Conservation (phyloP, 768 basidiomycete species). For the Lactarius vividus region DNA sequence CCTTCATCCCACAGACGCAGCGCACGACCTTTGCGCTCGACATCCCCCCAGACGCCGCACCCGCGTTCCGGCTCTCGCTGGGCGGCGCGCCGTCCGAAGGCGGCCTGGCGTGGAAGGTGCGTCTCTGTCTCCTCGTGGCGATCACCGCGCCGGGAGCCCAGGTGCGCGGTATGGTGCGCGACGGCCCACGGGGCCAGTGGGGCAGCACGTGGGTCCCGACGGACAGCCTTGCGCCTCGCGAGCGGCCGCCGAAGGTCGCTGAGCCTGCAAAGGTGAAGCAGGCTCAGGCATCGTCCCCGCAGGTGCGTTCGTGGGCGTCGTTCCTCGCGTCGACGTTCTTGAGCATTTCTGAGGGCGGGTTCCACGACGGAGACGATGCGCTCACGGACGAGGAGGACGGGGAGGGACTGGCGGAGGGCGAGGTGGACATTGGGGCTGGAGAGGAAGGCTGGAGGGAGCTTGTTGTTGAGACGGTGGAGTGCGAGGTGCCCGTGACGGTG, state of each 20-base stretch:
- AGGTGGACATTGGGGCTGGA: slow-evolving; percentile 34
- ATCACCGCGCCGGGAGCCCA: slow-evolving; percentile 51
- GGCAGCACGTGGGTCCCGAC: slow-evolving; percentile 65
- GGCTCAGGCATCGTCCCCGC: slow-evolving; percentile 1
- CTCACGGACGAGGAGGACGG: slow-evolving; percentile 31
- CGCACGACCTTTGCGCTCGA: slow-evolving; percentile 87
- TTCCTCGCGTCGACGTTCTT: slow-evolving; percentile 42
- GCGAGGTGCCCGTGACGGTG: slow-evolving; percentile 85
- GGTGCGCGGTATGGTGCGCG: slow-evolving; percentile 51
- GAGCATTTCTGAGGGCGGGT: slow-evolving; percentile 44
- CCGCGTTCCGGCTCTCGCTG: slow-evolving; percentile 72
- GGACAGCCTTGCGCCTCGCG: slow-evolving; percentile 55
- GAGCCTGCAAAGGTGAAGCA: slow-evolving; percentile 8
- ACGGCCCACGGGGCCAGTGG: slow-evolving; percentile 68
- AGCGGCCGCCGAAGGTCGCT: slow-evolving; percentile 38
- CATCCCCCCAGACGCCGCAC: slow-evolving; percentile 89
- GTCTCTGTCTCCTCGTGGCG: slow-evolving; percentile 81
- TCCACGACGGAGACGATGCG: slow-evolving; percentile 58
- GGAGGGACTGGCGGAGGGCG: slow-evolving; percentile 20
- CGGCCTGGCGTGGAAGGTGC: slow-evolving; percentile 88
- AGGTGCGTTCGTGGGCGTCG: slow-evolving; percentile 41
- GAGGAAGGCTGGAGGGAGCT: slow-evolving; percentile 60
- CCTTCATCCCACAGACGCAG: slow-evolving; percentile 66
- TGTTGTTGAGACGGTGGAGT: slow-evolving; percentile 85
- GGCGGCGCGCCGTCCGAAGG: slow-evolving; percentile 46